Evolutionary conservation across 805 yeast genomes (phyloP), one percentile per base, ranked within the genome.

Genomic region (Metschnikowia hibisci): DNA sequence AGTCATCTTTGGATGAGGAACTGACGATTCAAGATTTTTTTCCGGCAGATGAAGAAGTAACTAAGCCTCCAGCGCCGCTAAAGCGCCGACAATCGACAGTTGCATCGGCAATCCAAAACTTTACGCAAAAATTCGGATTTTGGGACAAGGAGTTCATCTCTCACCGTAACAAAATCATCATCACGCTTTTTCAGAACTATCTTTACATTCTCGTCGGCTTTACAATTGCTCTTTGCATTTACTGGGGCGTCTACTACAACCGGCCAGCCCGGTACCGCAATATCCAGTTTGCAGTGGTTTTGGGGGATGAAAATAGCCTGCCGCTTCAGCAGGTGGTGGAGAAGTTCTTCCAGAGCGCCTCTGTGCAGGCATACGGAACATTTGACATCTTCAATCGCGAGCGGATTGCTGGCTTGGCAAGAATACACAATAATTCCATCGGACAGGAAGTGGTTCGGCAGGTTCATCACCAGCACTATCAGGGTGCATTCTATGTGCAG

Each of bases 181-280:
- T 49, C 15, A 57, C 63, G 3, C 53, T 60, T 37, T 34, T 51
- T 5, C 36, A 44, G n/a, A 63, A 63, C 51, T 63, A 63, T 34
- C 26, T 49, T 29, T 53, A 18, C 43, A 29, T 61, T 39, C 18
- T 55, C 11, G 38, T 56, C 7, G 63, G 64, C 7, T 62, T 64
- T 38, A 41, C 53, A 13, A 34, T 46, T 4, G 57, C 58, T 1
- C 52, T 64, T 7, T 57, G 60, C 40, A 47, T 64, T n/a, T 64
- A 63, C 42, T 63, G 67, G 67, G 68, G 67, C 9, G 47, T 61
- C 1, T 63, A 61, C 48, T 60, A 51, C 30, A 39, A 54, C 27
- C 48, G 67, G 14, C 32, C 45, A 3, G 28, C 48, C 7, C 46
- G 60, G 7, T 62, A 47, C 42, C 50, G 47, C 37, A 46, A 58